Evolutionary conservation across 2,329 filamentous ascomycete species (phyloP), one percentile per base, ranked within the genome.

Genomic region (Aspergillus udagawae): DNA sequence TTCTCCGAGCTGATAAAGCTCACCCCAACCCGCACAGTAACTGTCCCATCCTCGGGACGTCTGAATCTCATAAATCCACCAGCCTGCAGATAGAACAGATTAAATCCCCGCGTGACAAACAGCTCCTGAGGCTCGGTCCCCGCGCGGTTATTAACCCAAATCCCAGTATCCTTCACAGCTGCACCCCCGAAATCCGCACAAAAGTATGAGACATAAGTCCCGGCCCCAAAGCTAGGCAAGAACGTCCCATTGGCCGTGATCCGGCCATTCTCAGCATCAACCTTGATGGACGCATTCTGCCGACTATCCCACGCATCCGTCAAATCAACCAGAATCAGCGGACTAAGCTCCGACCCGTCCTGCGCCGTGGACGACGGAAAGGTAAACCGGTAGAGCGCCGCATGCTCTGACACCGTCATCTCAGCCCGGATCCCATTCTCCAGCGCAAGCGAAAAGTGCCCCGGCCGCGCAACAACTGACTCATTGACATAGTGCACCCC

Each of bases 161-260:
- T 79, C 14, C 86, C 86, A 21, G 73, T 81, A 63, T 87, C 82
- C 41, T 79, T 74, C 3, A 88, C 72, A 0, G 71, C 65, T 1
- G 82, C 80, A 0, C 82, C 85, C 9, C 71, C 67, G 60, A 89
- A 89, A 63, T 89, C 86, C 2, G 84, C 85, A 63, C 86, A 89
- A 63, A 89, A 88, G 67, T 85, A 80, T 3, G 83, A 72, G 14
- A 73, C 71, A 65, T 86, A 89, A 3, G 66, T 78, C 1, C 86
- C 86, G 12, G 80, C 78, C 1, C 84, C 84, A 57, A 89, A 89
- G 53, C 83, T 87, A 1, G 86, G 84, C 17, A 75, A 64, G 63
- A 89, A 89, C 0, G 76, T 75, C 32, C 32, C 32, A n/a, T 38
- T 38, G 14, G 14, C 14, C 32, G 32, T 38, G 14, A 38, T 38